Evolutionary conservation across 495 filamentous ascomycete species (phyloP).

Genomic region (Cercophora samala): DNA sequence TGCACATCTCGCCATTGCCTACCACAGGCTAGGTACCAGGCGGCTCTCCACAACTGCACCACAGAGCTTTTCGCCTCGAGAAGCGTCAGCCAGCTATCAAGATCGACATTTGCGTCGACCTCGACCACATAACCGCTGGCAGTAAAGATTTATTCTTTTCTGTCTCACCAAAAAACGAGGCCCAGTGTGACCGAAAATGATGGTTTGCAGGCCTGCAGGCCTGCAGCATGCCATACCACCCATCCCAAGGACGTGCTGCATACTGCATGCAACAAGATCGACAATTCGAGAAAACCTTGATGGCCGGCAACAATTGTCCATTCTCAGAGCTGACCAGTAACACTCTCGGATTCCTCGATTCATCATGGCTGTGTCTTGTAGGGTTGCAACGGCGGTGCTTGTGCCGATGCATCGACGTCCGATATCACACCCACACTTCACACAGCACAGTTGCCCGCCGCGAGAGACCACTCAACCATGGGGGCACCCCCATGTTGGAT

Average conservation of each 20-base stretch:
- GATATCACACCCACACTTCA: not conserved
- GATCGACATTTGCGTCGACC: too few relatives aligned
- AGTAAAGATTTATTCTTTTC: not conserved
- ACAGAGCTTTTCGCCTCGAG: not conserved
- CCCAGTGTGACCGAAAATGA: conserved; percentile 1
- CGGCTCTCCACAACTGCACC: not conserved
- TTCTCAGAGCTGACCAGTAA: conserved; percentile 6
- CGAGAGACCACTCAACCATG: not conserved
- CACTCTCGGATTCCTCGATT: conserved; percentile 4
- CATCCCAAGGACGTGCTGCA: conserved; percentile 15
- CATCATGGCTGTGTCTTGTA: not conserved
- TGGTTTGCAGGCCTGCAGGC: not conserved
- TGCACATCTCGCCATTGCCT: not conserved
- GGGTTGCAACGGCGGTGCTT: conserved; percentile 2
- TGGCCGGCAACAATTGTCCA: conserved; percentile 11
- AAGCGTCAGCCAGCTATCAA: not conserved
- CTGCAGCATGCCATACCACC: conserved; percentile 6
- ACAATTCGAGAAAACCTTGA: conserved; percentile 9
- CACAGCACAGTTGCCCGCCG: not conserved
- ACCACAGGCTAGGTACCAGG: too few relatives aligned
- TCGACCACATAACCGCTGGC: not conserved
- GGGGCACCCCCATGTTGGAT: not conserved
- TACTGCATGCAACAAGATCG: conserved; percentile 21
- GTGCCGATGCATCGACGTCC: conserved; percentile 2
- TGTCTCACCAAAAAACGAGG: not conserved